phyloP scores from a whole-genome alignment of 106 monocot species.

The Triglochin maritima region DNA sequence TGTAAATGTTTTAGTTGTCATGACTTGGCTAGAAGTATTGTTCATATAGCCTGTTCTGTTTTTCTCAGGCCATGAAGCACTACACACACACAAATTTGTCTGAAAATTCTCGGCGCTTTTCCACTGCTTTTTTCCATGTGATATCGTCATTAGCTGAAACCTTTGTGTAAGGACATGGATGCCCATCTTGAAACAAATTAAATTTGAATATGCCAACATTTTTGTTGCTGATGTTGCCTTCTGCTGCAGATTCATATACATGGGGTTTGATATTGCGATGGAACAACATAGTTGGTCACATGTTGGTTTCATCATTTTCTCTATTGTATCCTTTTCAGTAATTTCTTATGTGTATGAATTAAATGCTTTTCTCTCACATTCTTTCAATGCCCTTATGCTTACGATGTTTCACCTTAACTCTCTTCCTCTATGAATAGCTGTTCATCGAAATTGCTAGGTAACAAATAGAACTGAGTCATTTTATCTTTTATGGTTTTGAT shows the following conservation, averaged over 20 bases:
- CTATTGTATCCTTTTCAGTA: constrained; percentile 83
- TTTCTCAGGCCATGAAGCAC: constrained; percentile 87
- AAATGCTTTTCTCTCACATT: background rate
- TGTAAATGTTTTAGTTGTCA: background rate
- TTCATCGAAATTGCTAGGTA: constrained; percentile 94
- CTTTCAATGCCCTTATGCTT: background rate
- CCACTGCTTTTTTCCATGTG: constrained; percentile 81
- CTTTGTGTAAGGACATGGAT: constrained; percentile 61
- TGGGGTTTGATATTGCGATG: constrained; percentile 99
- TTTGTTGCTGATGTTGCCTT: constrained; percentile 6
- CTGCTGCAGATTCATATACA: constrained; percentile 83
- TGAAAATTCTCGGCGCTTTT: constrained; percentile 78
- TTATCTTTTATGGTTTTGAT: background rate
- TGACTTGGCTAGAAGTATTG: background rate
- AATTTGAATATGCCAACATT: background rate
- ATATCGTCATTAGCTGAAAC: constrained; percentile 98
- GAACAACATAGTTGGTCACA: constrained; percentile 99
- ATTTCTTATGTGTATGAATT: constrained; percentile 1
- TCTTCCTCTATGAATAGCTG: constrained; percentile 34
- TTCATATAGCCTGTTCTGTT: background rate
- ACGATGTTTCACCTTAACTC: constrained; percentile 36
- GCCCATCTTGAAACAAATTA: background rate
- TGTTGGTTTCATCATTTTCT: constrained; percentile 88
- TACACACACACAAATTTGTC: constrained; percentile 94
- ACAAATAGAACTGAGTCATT: constrained; percentile 1